A percentile compares a stretch with the other conserved stretches of the same genome.
phyloP scores from a whole-genome alignment of 75 land plant species.

The Pinus albicaulis region DNA sequence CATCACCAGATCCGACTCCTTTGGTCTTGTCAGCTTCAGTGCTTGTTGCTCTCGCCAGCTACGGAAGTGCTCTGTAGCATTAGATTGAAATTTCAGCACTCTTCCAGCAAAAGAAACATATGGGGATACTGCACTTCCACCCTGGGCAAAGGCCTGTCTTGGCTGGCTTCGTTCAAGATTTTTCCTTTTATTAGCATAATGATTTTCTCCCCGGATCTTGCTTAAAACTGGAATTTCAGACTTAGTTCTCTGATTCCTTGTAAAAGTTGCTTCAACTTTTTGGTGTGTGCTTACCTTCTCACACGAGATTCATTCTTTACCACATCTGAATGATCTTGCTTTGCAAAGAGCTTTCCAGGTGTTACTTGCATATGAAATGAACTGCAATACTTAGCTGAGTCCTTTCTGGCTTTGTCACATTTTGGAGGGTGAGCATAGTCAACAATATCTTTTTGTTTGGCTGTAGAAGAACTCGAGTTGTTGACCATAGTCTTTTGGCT shows the following conservation, averaged over 20 bases:
- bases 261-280: not conserved
- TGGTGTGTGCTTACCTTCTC: not conserved
- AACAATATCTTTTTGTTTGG: not conserved
- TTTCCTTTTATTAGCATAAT: slow-evolving; percentile 79
- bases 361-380: not conserved
- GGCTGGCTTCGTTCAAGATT: slow-evolving; percentile 83
- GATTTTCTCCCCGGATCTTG: not conserved
- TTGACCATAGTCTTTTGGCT: not conserved
- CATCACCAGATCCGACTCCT: slow-evolving; percentile 88
- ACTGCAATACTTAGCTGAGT: not conserved
- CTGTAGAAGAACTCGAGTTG: not conserved
- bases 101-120: slow-evolving; percentile 84
- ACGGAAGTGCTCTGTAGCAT: slow-evolving; percentile 52
- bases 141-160: slow-evolving; percentile 50
- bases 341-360: not conserved
- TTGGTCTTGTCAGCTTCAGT: slow-evolving; percentile 82
- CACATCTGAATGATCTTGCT: not conserved
- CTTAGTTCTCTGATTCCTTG: not conserved
- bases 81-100: slow-evolving; percentile 76
- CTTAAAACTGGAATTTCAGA: not conserved
- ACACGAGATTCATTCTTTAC: not conserved
- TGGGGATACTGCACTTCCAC: slow-evolving; percentile 24
- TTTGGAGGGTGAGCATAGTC: too few species aligned
- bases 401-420: not conserved
- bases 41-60: slow-evolving; percentile 20